Evolutionary conservation across 208 protist species (phyloP).

Genomic region (Crithidia mellificae): DNA sequence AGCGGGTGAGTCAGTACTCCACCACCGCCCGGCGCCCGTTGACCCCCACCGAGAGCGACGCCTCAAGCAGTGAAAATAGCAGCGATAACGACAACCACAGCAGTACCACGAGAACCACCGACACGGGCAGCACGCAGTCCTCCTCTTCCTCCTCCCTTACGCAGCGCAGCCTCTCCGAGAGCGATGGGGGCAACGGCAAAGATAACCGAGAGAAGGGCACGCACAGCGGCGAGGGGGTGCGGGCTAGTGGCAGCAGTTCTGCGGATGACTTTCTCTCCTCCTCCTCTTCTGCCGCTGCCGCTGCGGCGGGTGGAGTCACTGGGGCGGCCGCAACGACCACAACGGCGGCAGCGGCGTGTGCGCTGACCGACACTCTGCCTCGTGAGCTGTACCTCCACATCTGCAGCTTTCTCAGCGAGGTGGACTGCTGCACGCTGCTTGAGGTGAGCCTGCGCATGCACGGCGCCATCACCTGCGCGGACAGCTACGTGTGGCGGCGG

Average conservation of each 20-base stretch:
- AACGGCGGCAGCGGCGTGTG: constrained; percentile 9
- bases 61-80: background rate
- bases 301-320: no score
- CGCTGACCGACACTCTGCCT: constrained; percentile 39
- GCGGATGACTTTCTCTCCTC: constrained; percentile 8
- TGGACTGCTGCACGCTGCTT: constrained; percentile 61
- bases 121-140: background rate
- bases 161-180: no score
- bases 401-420: constrained; percentile 49
- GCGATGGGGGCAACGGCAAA: background rate
- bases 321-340: no score
- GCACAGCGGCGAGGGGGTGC: background rate
- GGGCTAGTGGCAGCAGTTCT: background rate
- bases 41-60: background rate
- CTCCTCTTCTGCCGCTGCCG: constrained; percentile 9
- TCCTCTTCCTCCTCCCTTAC: background rate
- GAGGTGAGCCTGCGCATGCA: constrained; percentile 60
- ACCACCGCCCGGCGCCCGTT: background rate
- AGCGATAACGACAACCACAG: background rate
- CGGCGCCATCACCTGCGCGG: constrained; percentile 54
- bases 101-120: background rate
- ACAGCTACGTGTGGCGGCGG: constrained; percentile 61
- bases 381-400: constrained; percentile 58
- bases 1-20: background rate
- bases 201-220: background rate